phyloP scores from a whole-genome alignment of 352 stramenopile species.

The Phytopythium cucurbitacearum region DNA sequence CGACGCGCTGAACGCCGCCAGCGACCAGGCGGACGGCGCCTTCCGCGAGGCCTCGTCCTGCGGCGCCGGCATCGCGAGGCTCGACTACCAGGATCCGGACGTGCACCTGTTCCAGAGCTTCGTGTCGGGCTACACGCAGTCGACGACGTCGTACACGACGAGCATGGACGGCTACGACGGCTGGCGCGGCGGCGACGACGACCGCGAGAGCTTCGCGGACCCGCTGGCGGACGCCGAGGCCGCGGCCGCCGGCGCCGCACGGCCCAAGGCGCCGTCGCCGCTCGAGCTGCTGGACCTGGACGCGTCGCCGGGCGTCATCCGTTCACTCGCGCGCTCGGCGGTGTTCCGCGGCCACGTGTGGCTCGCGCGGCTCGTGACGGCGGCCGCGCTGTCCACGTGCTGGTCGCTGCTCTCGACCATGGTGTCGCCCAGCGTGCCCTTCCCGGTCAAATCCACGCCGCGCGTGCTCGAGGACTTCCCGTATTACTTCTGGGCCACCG shows the following conservation, averaged over 20 bases:
- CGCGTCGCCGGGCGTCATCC: constrained; percentile 8
- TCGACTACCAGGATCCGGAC: constrained; percentile 15
- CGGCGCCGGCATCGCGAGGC: constrained; percentile 5
- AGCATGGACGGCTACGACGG: constrained; percentile 13
- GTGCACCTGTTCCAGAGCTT: constrained; percentile 29
- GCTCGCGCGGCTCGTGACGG: constrained; percentile 15
- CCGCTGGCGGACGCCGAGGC: constrained; percentile 15
- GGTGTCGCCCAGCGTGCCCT: constrained; percentile 14
- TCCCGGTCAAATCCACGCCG: constrained; percentile 26
- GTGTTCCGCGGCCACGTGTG: constrained; percentile 25
- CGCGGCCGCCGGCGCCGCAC: not conserved
- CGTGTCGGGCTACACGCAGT: constrained; percentile 25
- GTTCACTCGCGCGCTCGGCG: constrained; percentile 15
- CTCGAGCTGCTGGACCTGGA: constrained; percentile 24
- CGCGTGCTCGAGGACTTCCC: constrained; percentile 18
- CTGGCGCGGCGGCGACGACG: constrained; percentile 17
- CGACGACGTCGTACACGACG: constrained; percentile 19
- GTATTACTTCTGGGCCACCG: constrained; percentile 31
- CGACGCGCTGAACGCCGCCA: not conserved
- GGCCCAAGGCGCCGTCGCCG: constrained; percentile 11
- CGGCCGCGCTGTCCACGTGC: constrained; percentile 15
- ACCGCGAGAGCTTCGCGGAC: constrained; percentile 32
- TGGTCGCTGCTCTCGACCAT: constrained; percentile 28
- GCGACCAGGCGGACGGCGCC: not conserved
- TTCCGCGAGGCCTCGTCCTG: not conserved